Base-by-base conservation (phyloP, 768 basidiomycete genomes). In the Mycena epipterygia region DNA sequence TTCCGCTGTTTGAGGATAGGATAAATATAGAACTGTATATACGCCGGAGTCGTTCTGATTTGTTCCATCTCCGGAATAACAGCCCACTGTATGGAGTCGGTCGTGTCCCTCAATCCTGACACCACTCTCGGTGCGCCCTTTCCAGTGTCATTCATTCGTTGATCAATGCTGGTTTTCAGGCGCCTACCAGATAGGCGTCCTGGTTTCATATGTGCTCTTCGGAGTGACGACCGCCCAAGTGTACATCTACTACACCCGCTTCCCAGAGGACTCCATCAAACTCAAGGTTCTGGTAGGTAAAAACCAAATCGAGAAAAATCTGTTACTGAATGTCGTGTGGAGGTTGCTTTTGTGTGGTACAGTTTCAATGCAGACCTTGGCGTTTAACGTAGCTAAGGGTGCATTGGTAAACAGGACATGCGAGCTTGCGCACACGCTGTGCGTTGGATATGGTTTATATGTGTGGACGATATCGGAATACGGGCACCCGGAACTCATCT, bases 311-410 rank as follows among this genome's bases (percentile, higher is more conserved):
- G 17, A 55, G 7, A 55, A 35, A 32, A 55, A 35, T 21, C 19
- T 35, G 53, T 35, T 35, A 55, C 33, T 55, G 32, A 55, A 21
- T 35, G 19, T 55, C n/a, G 19, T 55, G 32, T 9, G 49, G 21
- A 55, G 53, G 53, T 55, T 55, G 53, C 53, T n/a, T 55, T 55
- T 55, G 53, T 55, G 6, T 55, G 53, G 53, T 35, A 35, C 2
- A 32, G 25, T 11, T 55, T 14, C 33, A 25, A 35, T 35, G 17
- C 25, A 30, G 33, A 21, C 32, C 7, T 55, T 39, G 37, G 33
- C 3, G 37, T n/a, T n/a, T n/a, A n/a, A n/a, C n/a, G n/a, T n/a
- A n/a, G n/a, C n/a, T n/a, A n/a, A n/a, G n/a, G n/a, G n/a, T n/a
- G n/a, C n/a, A n/a, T n/a, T n/a, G n/a, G n/a, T n/a, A n/a, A n/a